Conservation (phyloP, 768 basidiomycete genomes). For the Butyriboletus loyo region DNA sequence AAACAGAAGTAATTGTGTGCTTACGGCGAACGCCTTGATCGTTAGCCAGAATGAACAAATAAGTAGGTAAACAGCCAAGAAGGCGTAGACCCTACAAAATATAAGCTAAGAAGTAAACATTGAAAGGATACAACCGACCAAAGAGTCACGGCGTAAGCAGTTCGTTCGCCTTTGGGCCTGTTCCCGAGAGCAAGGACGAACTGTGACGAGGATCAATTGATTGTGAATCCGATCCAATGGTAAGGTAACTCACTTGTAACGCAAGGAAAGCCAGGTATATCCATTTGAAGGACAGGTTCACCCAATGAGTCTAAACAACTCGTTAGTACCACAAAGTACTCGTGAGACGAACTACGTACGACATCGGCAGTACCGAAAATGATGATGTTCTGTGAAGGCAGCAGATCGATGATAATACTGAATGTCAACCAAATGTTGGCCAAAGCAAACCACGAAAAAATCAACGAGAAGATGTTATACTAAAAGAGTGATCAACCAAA, state of each 20-base stretch:
- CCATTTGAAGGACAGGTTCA: constrained; percentile 82
- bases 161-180: constrained; percentile 84
- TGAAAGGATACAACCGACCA: constrained; percentile 44
- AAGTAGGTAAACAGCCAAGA: constrained; percentile 80
- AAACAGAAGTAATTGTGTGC: constrained; percentile 13
- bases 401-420: constrained; percentile 88
- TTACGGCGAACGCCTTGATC: constrained; percentile 69
- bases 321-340: not conserved
- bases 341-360: constrained; percentile 44
- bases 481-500: constrained; percentile 28
- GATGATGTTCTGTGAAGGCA: constrained; percentile 50
- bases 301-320: constrained; percentile 68
- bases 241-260: constrained; percentile 50
- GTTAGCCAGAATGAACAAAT: constrained; percentile 88
- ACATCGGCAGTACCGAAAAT: constrained; percentile 72
- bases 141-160: constrained; percentile 66
- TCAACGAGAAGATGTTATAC: constrained; percentile 82
- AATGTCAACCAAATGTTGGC: constrained; percentile 96
- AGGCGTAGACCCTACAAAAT: constrained; percentile 69
- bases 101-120: constrained; percentile 4
- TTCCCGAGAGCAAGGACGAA: constrained; percentile 76
- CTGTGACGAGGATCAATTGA: constrained; percentile 21
- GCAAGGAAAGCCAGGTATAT: constrained; percentile 82
- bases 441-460: constrained; percentile 92
- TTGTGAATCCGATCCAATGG: not conserved